These are phyloP conservation scores for Jamesozyma jinghongensis DNA, from an alignment of 805 yeast genomes.

Conservation along the genomic window DNA sequence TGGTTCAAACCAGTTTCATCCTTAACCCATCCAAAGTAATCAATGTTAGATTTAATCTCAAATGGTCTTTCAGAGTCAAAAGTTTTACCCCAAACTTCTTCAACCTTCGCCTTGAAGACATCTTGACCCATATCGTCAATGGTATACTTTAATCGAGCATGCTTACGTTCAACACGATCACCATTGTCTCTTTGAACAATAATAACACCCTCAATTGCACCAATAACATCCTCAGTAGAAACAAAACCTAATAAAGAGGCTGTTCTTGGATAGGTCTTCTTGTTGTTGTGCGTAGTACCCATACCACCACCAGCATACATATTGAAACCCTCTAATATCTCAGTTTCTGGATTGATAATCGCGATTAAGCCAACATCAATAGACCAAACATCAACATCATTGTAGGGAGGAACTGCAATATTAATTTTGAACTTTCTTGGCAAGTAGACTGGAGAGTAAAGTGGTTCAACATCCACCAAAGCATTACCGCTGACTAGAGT, in stretches of 20 bases:
- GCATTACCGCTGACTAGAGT: constrained; percentile 81
- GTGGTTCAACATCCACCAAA: constrained; percentile 72
- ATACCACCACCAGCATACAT: constrained; percentile 96
- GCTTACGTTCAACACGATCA: constrained; percentile 93
- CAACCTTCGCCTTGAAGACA: constrained; percentile 68
- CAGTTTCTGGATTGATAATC: constrained; percentile 55
- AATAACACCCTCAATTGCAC: constrained; percentile 86
- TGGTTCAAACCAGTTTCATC: constrained; percentile 81
- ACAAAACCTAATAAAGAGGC: constrained; percentile 82
- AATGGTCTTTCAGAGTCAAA: constrained; percentile 64
- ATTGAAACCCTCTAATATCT: constrained; percentile 68
- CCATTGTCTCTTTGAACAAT: constrained; percentile 91
- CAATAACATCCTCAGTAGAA: constrained; percentile 53
- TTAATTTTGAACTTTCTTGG: constrained; percentile 96
- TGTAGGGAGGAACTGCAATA: constrained; percentile 90
- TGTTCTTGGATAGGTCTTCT: constrained; percentile 91
- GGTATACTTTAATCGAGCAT: constrained; percentile 95
- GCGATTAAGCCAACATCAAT: constrained; percentile 92
- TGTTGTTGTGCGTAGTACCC: constrained; percentile 97
- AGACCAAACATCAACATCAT: constrained; percentile 94
- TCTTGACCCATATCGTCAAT: constrained; percentile 91
- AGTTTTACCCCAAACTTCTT: constrained; percentile 68
- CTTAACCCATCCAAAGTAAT: constrained; percentile 87
- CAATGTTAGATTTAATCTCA: constrained; percentile 78
- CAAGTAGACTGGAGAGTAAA: constrained; percentile 76